These are phyloP conservation scores for Asterella californica DNA, from an alignment of 225 moss, liverwort and hornwort species.

Conservation along the genomic window DNA sequence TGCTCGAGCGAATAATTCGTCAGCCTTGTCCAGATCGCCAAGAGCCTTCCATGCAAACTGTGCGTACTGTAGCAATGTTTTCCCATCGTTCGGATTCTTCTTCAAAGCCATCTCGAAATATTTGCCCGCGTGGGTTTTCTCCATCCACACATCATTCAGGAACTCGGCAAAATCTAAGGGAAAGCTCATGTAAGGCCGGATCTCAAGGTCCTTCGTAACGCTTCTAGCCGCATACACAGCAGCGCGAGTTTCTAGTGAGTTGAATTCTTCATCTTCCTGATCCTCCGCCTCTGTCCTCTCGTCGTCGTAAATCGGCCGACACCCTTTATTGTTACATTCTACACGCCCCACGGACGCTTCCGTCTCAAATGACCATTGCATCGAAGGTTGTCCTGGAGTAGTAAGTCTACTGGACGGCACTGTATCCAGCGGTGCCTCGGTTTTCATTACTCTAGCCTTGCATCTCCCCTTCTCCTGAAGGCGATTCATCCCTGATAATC, in stretches of 20 bases:
- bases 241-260: constrained; percentile 29
- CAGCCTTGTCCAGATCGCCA: constrained; percentile 49
- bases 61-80: constrained; percentile 46
- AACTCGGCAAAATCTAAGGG: constrained; percentile 50
- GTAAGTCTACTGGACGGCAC: background rate
- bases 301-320: constrained; percentile 42
- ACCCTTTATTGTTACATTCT: constrained; percentile 47
- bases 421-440: constrained; percentile 3
- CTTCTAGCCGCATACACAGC: constrained; percentile 34
- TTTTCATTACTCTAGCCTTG: constrained; percentile 14
- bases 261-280: constrained; percentile 17
- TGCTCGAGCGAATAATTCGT: constrained; percentile 43
- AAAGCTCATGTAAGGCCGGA: constrained; percentile 22
- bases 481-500: background rate
- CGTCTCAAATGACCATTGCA: constrained; percentile 37
- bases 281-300: background rate
- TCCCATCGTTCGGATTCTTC: constrained; percentile 43
- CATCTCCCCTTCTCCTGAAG: background rate
- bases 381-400: background rate
- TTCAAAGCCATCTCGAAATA: constrained; percentile 48
- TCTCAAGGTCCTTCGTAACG: constrained; percentile 26
- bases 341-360: constrained; percentile 39
- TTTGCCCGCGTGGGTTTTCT: constrained; percentile 40
- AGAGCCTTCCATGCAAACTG: constrained; percentile 54
- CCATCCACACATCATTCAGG: constrained; percentile 46